A percentile compares a stretch with the other conserved stretches of the same genome.
Evolutionary conservation across 345 rosid genomes (phyloP).

Genomic region (Sapria himalayana): DNA sequence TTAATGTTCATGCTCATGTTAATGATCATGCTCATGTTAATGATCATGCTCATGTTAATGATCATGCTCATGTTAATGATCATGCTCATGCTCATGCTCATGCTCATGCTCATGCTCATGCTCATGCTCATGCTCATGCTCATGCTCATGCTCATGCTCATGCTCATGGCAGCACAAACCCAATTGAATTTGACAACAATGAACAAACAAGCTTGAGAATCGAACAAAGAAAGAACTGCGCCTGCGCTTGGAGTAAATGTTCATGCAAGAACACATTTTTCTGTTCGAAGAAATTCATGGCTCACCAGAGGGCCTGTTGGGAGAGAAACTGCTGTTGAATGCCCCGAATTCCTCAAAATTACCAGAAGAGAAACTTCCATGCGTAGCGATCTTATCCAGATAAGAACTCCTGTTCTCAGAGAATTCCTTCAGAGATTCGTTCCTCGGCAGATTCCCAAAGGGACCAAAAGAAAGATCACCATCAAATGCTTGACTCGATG

Average conservation of each 20-base stretch:
- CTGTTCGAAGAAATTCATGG: too few species aligned
- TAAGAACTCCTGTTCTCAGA: conserved; percentile 19
- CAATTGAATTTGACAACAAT: neutral
- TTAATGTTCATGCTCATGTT: too few species aligned
- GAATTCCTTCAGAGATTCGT: conserved; percentile 21
- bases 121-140: neutral
- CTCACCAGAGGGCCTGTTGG: conserved; percentile 47
- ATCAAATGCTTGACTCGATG: conserved; percentile 20
- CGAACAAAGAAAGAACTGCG: neutral
- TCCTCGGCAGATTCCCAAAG: conserved; percentile 20
- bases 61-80: neutral
- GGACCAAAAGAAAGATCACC: conserved; percentile 14
- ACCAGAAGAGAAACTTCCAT: conserved; percentile 28
- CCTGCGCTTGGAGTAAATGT: too few species aligned
- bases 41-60: neutral
- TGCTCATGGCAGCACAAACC: neutral
- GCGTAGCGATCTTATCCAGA: conserved; percentile 20
- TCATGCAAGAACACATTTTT: too few species aligned
- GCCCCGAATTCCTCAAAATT: conserved; percentile 28
- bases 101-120: neutral
- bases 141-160: neutral
- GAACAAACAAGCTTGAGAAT: too few species aligned
- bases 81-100: neutral
- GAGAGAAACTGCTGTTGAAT: conserved; percentile 16
- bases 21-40: too few species aligned